A percentile compares a stretch with the other conserved stretches of the same genome.
Conservation (phyloP, 2,329 filamentous ascomycete genomes). For the Plenodomus biglobosus region DNA sequence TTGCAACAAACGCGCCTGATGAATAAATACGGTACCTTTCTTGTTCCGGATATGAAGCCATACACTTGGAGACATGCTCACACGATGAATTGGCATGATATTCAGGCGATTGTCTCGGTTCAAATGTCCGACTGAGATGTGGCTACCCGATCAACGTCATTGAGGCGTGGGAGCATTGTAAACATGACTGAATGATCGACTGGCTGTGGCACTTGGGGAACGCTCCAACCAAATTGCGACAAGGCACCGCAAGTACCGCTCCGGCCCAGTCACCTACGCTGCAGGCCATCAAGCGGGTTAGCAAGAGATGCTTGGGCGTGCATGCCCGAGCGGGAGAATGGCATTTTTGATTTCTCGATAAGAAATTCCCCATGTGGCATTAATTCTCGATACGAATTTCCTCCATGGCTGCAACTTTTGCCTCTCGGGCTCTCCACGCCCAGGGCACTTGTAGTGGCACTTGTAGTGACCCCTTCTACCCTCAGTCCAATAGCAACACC, state of each 20-base stretch:
- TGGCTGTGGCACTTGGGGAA: not conserved
- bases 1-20: too few relatives aligned
- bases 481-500: not conserved
- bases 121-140: not conserved
- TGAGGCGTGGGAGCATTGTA: not conserved
- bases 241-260: not conserved
- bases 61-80: not conserved
- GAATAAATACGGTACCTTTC: too few relatives aligned
- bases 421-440: not conserved
- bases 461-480: not conserved
- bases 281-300: not conserved
- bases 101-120: not conserved
- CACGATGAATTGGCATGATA: not conserved
- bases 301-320: too few relatives aligned
- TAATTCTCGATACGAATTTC: constrained; percentile 7
- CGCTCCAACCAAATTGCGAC: not conserved
- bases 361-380: not conserved
- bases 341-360: not conserved
- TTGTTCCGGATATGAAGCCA: too few relatives aligned
- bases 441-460: not conserved
- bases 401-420: not conserved
- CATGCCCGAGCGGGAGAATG: not conserved
- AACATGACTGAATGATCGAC: not conserved
- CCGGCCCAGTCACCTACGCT: not conserved
- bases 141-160: not conserved